Evolutionary conservation across 192 early-diverging fungal species (phyloP).

Genomic region (Gigaspora rosea): DNA sequence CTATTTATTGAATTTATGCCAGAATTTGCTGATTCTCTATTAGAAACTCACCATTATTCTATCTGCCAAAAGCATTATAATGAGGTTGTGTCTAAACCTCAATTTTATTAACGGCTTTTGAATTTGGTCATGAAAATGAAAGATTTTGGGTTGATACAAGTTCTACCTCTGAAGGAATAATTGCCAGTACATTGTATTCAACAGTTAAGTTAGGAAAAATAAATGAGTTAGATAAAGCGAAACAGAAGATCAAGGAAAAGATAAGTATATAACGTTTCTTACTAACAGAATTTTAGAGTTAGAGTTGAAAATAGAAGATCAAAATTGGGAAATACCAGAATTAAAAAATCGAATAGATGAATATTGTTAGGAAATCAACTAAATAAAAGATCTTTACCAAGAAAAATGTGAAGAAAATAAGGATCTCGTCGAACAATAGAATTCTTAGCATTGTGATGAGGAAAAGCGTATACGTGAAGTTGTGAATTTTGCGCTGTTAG

Average conservation of each 20-base stretch:
- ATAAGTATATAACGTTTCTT: too few species aligned
- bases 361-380: background rate
- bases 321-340: constrained; percentile 8
- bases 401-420: background rate
- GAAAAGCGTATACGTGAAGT: background rate
- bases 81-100: background rate
- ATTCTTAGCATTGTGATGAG: background rate
- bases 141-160: background rate
- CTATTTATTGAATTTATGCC: background rate
- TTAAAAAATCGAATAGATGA: background rate
- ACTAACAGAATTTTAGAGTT: too few species aligned
- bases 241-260: background rate
- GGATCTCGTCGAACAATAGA: background rate
- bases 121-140: background rate
- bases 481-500: background rate
- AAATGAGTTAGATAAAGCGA: too few species aligned
- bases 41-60: background rate
- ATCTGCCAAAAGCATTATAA: constrained; percentile 7
- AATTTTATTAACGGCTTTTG: background rate
- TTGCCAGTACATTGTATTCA: too few species aligned
- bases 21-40: background rate
- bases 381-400: background rate
- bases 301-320: too few species aligned
- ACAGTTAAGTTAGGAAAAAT: too few species aligned
- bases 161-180: background rate